Evolutionary conservation across 2,329 filamentous ascomycete species (phyloP).

Genomic region (Dothistroma pini): DNA sequence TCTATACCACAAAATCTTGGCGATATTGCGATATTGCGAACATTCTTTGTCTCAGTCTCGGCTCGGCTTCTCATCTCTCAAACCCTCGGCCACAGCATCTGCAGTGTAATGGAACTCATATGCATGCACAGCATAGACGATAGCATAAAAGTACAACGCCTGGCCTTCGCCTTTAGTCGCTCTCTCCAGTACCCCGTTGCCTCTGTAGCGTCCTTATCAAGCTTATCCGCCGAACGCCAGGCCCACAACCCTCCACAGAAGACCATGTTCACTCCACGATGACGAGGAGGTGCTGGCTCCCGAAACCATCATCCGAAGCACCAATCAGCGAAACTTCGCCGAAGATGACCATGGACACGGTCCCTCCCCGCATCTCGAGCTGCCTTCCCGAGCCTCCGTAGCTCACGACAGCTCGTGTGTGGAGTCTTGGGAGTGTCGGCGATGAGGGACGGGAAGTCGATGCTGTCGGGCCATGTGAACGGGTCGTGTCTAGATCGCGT

Average conservation of each 20-base stretch:
- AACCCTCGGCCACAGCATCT: background rate
- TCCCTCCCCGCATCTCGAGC: too few species aligned
- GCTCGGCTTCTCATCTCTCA: background rate
- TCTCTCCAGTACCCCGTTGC: too few species aligned
- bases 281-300: background rate
- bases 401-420: too few species aligned
- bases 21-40: too few species aligned
- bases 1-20: too few species aligned
- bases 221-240: too few species aligned
- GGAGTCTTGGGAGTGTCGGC: background rate
- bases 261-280: background rate
- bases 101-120: background rate
- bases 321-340: slow-evolving; percentile 13
- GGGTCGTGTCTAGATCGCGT: background rate
- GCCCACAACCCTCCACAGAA: background rate
- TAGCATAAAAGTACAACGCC: too few species aligned
- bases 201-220: too few species aligned
- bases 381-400: too few species aligned
- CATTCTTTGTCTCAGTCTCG: background rate
- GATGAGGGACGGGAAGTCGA: background rate
- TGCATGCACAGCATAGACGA: too few species aligned
- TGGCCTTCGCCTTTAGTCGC: too few species aligned
- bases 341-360: background rate
- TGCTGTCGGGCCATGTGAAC: background rate
- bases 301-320: slow-evolving; percentile 4